Base-by-base conservation (phyloP, 164 flowering plant genomes). In the Annona cherimola region DNA sequence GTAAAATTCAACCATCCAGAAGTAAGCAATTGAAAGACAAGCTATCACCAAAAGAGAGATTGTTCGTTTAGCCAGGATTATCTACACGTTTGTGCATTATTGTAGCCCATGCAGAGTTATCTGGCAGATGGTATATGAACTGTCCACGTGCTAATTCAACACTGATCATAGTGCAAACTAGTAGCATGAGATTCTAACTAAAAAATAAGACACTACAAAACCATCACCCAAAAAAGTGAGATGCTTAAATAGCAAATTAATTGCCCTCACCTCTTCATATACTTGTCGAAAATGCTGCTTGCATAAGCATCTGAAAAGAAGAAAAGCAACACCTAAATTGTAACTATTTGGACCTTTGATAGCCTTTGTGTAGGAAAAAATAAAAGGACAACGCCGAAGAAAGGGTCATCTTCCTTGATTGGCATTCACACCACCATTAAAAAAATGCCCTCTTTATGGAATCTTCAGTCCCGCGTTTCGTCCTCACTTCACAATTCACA, bases 261-360 rank as follows among this genome's bases (percentile, higher is more conserved):
- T 9, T 57, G 55, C 12, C 1, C 75, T 75, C 77, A 90, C 98
- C 81, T 93, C 74, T 90, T 93, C 66, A 93, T 83, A 59, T 93
- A 93, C 63, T 89, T 90, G 68, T 90, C 93, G 6, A 87, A 79
- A 46, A 83, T 6, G 77, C 85, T 71, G 16, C 80, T 89, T 0
- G 93, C 92, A 19, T 65, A 59, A 61, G 90, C 92, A 74, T 78
- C 98, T 86, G 84, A 77, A 60, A n/a, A 26, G 35, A 5, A 41
- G 12, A 35, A 63, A 63, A 41, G 18, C 0, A 26, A 62, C 40
- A 62, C 65, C 20, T 20, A 16, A 12, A 50, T 50, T 50, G 14
- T 11, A 50, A 5, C 57, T 50, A 35, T 7, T 62, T 62, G 40
- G 35, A 14, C 8, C 65, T 62, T 62, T 16, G 16, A 18, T 64